phyloP scores from a whole-genome alignment of 2,329 filamentous ascomycete genomes.

The Alternaria dauci region DNA sequence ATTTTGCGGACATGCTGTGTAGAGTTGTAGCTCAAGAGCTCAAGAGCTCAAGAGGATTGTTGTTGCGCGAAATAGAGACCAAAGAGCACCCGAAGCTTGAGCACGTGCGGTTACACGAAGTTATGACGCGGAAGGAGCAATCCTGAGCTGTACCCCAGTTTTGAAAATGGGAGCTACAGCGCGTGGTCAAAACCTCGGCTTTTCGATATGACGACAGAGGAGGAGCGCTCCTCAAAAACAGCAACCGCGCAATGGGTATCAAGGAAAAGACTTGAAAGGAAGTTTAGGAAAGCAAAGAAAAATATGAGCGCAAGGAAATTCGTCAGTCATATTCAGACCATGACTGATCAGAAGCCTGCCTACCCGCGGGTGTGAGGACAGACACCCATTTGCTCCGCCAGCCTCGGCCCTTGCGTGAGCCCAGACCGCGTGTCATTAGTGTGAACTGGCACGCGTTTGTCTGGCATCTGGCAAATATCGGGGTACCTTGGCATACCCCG shows the following conservation, averaged over 20 bases:
- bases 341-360: conserved; percentile 15
- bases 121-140: not conserved
- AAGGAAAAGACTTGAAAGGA: conserved; percentile 13
- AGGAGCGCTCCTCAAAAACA: conserved; percentile 6
- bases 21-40: not conserved
- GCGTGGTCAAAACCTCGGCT: conserved; percentile 4
- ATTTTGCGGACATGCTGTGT: conserved; percentile 67
- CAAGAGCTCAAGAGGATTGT: conserved; percentile 1
- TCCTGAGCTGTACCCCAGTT: not conserved
- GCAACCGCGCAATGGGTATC: conserved; percentile 8
- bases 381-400: conserved; percentile 32
- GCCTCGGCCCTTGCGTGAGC: conserved; percentile 48
- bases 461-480: conserved; percentile 13
- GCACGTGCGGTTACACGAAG: conserved; percentile 6
- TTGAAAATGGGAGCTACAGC: not conserved
- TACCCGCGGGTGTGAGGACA: conserved; percentile 48
- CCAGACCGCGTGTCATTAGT: conserved; percentile 28
- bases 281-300: conserved; percentile 11
- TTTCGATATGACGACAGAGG: conserved; percentile 28
- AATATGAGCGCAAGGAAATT: conserved; percentile 19
- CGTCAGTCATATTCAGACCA: conserved; percentile 36
- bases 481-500: conserved; percentile 32
- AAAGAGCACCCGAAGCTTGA: not conserved
- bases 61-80: not conserved
- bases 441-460: conserved; percentile 30